phyloP scores from a whole-genome alignment of 176 grass and related monocot genomes.

The Ensete ventricosum region DNA sequence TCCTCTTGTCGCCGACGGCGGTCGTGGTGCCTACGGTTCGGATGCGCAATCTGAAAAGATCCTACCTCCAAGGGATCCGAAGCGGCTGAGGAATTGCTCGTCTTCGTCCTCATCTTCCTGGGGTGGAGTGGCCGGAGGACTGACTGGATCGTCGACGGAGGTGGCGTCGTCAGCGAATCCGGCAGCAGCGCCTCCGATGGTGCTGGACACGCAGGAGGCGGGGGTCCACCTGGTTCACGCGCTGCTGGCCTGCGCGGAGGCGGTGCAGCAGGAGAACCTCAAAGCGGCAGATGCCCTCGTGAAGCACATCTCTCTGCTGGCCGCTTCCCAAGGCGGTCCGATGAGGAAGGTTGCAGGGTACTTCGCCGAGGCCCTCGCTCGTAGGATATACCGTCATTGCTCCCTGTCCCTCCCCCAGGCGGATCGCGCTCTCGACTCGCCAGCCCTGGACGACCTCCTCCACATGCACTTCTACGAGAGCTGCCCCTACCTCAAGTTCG shows the following conservation, averaged over 20 bases:
- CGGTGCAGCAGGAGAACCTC: constrained; percentile 13
- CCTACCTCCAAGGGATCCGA: not conserved
- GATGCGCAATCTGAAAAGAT: not conserved
- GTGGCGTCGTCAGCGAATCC: not conserved
- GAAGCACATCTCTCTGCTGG: constrained; percentile 1
- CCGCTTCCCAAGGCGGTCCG: not conserved
- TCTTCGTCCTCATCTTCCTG: constrained; percentile 1
- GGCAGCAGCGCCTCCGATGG: not conserved
- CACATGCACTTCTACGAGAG: constrained; percentile 95
- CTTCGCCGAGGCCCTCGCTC: constrained; percentile 5
- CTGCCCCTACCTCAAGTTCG: constrained; percentile 98
- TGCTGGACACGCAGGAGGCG: not conserved
- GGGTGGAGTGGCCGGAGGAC: not conserved
- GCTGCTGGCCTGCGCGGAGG: constrained; percentile 3
- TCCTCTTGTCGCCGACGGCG: not conserved
- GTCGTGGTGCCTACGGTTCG: not conserved
- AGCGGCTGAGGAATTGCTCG: not conserved
- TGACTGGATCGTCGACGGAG: not conserved
- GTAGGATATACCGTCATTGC: not conserved
- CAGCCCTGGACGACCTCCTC: constrained; percentile 57
- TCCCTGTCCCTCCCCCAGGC: not conserved
- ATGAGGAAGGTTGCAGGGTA: constrained; percentile 10
- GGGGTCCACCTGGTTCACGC: constrained; percentile 5
- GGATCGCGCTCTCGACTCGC: constrained; percentile 39
- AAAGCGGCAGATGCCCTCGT: constrained; percentile 5